Percentiles rank a stretch among this genome's conserved stretches.
Evolutionary conservation across 805 yeast genomes (phyloP).

Genomic region (Suhomyces sp.): DNA sequence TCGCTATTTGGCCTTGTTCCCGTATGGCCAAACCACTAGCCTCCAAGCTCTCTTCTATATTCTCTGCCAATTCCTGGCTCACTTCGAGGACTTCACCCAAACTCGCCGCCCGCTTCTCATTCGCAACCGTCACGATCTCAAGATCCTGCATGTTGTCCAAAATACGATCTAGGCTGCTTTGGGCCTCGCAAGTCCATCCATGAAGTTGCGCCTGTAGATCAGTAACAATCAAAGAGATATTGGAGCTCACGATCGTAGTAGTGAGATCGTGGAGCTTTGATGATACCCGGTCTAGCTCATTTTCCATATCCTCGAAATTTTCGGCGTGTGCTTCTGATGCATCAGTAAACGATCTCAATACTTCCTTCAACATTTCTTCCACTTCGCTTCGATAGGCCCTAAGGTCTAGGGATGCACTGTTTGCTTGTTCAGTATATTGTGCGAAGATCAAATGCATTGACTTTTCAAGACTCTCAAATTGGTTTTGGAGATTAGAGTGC

Average conservation of each 20-base stretch:
- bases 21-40: neutral
- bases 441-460: neutral
- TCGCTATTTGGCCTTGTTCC: neutral
- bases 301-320: neutral
- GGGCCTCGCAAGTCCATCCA: neutral
- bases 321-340: neutral
- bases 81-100: neutral
- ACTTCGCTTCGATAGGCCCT: neutral
- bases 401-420: neutral
- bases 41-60: neutral
- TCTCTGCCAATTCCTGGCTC: neutral
- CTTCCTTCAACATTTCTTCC: neutral
- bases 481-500: conserved; percentile 3
- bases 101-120: neutral
- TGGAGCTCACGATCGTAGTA: neutral
- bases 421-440: neutral
- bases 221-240: neutral
- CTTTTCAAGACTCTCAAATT: neutral
- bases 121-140: neutral
- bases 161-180: neutral
- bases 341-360: neutral
- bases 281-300: neutral
- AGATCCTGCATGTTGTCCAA: neutral
- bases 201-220: neutral
- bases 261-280: neutral